Percentiles rank a stretch among this genome's conserved stretches.
phyloP scores from a whole-genome alignment of 495 filamentous ascomycete genomes.

The Aspergillus homomorphus region DNA sequence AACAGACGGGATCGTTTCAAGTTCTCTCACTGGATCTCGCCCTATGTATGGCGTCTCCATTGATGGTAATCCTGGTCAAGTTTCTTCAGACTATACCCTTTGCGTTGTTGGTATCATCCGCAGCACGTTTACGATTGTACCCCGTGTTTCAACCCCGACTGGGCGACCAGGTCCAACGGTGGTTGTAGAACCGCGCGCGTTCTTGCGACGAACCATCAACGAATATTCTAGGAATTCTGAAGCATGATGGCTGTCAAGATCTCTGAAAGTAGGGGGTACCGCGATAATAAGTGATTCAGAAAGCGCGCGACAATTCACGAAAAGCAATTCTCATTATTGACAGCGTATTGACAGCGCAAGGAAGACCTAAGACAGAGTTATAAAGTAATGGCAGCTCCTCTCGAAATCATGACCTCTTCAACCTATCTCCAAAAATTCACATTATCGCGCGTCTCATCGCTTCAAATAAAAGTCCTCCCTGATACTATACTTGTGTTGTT shows the following conservation, averaged over 20 bases:
- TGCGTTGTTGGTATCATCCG: slow-evolving; percentile 8
- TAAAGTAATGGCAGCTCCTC: too few species aligned
- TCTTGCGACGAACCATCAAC: slow-evolving; percentile 6
- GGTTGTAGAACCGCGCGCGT: slow-evolving; percentile 15
- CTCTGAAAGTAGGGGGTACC: neutral
- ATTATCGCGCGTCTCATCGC: too few species aligned
- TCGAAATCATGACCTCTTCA: too few species aligned
- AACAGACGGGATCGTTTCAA: neutral
- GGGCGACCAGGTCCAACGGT: neutral
- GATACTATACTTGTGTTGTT: too few species aligned
- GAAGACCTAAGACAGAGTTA: too few species aligned
- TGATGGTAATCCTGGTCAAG: neutral
- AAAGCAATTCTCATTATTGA: too few species aligned
- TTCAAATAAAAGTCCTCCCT: too few species aligned
- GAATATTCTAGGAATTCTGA: neutral
- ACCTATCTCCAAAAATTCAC: neutral
- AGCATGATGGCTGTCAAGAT: neutral
- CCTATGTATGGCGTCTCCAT: neutral
- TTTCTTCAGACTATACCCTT: slow-evolving; percentile 13
- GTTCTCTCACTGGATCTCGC: neutral
- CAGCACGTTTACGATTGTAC: slow-evolving; percentile 12
- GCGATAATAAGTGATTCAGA: slow-evolving; percentile 10
- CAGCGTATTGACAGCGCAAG: too few species aligned
- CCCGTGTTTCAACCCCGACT: neutral
- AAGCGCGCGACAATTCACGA: slow-evolving; percentile 16